Evolutionary conservation across 148 eudicot genomes (phyloP).

Genomic region (Rhododendron simsii): DNA sequence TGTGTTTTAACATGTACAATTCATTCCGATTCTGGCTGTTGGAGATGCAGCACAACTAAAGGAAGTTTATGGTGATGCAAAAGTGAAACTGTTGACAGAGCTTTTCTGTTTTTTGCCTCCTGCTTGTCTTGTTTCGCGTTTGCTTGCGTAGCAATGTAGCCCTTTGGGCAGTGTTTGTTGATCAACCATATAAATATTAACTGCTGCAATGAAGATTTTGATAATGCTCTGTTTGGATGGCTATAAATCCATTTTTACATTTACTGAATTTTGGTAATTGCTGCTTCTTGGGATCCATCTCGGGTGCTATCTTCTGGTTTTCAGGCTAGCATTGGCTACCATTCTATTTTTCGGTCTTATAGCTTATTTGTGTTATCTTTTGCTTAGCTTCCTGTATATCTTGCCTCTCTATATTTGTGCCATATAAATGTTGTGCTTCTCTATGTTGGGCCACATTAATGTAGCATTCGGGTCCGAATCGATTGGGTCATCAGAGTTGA

Average conservation of each 20-base stretch:
- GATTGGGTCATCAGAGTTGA: no score
- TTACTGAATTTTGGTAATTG: not conserved
- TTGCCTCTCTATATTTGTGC: not conserved
- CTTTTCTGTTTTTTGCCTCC: not conserved
- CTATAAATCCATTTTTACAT: not conserved
- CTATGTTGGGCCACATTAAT: no score
- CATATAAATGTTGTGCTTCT: not conserved
- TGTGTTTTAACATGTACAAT: not conserved
- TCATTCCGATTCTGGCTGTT: not conserved
- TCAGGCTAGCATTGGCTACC: not conserved
- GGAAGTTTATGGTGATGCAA: not conserved
- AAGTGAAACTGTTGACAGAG: not conserved
- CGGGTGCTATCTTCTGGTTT: not conserved
- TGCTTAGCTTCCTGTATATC: not conserved
- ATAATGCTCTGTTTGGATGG: not conserved
- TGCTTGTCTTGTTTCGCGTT: not conserved
- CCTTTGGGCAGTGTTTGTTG: not conserved
- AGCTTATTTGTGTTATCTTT: not conserved
- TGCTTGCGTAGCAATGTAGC: not conserved
- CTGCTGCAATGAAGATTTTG: not conserved
- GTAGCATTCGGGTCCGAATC: no score
- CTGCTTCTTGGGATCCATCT: not conserved
- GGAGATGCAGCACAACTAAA: not conserved
- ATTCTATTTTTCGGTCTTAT: not conserved
- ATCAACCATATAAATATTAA: not conserved